A percentile compares a stretch with the other conserved stretches of the same genome.
phyloP scores from a whole-genome alignment of 176 grass and related monocot species.

The Bonia amplexicaulis region DNA sequence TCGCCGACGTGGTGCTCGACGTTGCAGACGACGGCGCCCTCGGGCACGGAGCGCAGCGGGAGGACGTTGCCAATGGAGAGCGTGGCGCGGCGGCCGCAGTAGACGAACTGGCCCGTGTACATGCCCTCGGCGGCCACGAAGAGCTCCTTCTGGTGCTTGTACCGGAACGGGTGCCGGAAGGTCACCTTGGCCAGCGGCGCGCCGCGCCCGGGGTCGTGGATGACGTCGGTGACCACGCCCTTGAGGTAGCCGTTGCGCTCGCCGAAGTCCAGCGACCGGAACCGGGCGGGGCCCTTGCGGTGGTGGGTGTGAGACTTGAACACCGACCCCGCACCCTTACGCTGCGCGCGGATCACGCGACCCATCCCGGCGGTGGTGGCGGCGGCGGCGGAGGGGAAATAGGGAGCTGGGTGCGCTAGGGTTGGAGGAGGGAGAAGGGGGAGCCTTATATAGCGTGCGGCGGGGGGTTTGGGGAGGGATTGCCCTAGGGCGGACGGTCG shows the following conservation, averaged over 20 bases:
- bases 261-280: conserved; percentile 89
- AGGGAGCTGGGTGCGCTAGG: conserved; percentile 10
- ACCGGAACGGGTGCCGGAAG: conserved; percentile 90
- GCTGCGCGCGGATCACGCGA: conserved; percentile 88
- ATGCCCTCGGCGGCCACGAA: conserved; percentile 94
- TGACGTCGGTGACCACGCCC: conserved; percentile 83
- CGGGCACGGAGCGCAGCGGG: conserved; percentile 65
- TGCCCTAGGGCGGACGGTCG: conserved; percentile 38
- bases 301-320: conserved; percentile 98
- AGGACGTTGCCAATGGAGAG: conserved; percentile 88
- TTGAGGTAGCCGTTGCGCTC: conserved; percentile 93
- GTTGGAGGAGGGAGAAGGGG: not conserved
- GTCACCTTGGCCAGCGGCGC: conserved; percentile 82
- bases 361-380: conserved; percentile 50
- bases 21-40: conserved; percentile 89
- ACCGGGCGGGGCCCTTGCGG: conserved; percentile 86
- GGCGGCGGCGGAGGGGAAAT: not conserved
- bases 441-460: not conserved
- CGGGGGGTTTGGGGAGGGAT: not conserved
- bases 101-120: conserved; percentile 91
- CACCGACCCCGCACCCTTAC: conserved; percentile 88
- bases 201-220: conserved; percentile 87
- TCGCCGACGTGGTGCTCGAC: conserved; percentile 93
- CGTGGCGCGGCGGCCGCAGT: conserved; percentile 84
- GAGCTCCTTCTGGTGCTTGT: conserved; percentile 95